Percentiles rank a stretch among this genome's conserved stretches.
phyloP scores from a whole-genome alignment of 2,329 filamentous ascomycete genomes.

The Leptoxyphium fumago region DNA sequence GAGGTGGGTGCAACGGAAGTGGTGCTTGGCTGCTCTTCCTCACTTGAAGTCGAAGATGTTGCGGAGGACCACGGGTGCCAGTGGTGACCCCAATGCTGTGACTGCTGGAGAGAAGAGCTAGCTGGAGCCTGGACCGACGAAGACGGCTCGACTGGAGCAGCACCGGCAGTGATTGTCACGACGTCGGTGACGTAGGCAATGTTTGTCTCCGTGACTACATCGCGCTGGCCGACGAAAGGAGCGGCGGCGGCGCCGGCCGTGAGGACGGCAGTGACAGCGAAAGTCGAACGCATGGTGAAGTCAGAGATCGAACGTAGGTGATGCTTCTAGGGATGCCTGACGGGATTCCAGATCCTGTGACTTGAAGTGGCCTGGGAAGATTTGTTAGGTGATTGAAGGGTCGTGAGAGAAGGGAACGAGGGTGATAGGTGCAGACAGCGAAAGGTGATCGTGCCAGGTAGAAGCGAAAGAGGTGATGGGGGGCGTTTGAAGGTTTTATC shows the following conservation, averaged over 20 bases:
- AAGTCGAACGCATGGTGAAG: constrained; percentile 21
- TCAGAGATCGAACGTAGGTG: constrained; percentile 10
- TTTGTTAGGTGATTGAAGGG: neutral
- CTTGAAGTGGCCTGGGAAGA: neutral
- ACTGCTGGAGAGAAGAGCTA: constrained; percentile 2
- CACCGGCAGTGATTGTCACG: constrained; percentile 21
- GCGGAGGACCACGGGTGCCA: neutral
- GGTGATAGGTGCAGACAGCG: neutral
- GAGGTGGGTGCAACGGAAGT: neutral
- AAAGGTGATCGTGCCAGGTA: neutral
- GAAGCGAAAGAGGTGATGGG: neutral
- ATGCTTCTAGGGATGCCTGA: constrained; percentile 1
- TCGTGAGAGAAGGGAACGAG: neutral
- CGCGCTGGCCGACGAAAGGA: constrained; percentile 16
- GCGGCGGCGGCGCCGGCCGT: constrained; percentile 21
- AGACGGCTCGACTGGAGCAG: constrained; percentile 3
- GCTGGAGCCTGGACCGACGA: constrained; percentile 7
- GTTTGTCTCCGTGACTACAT: constrained; percentile 15
- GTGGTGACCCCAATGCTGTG: constrained; percentile 12
- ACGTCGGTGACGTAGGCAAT: constrained; percentile 19
- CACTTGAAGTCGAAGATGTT: neutral
- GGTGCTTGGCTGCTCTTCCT: constrained; percentile 1
- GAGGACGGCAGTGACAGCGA: constrained; percentile 20
- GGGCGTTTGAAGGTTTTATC: neutral
- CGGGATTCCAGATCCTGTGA: neutral